Base-by-base conservation (phyloP, 2,329 filamentous ascomycete species). In the Colletotrichum brevisporum region DNA sequence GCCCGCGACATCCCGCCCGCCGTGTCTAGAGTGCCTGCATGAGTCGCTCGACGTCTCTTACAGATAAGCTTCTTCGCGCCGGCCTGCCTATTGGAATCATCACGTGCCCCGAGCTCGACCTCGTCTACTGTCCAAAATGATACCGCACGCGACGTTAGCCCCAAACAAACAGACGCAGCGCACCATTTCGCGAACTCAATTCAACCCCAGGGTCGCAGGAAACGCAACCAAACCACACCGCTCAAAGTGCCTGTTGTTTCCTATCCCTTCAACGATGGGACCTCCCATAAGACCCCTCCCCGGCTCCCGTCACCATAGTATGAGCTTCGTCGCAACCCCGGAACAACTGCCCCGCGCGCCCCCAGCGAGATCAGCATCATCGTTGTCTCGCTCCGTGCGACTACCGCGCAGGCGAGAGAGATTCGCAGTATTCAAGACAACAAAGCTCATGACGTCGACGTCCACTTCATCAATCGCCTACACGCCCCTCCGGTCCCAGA, bases 111-210 rank as follows among this genome's bases (percentile, higher is more conserved):
- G 31, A 36, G 31, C 18, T 18, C n/a, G n/a, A 16, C 45, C 45
- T 48, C 18, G 31, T 36, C 9, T 6, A 15, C 43, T 8, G 52
- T 54, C 31, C 50, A 36, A 36, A 55, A 55, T 55, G 16, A 41
- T 18, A 55, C 52, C 36, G 36, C 52, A 41, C 36, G 52, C 31
- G 52, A 43, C 52, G 31, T 27, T 21, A 43, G 31, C 27, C 31
- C 52, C n/a, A 52, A 52, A 52, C 48, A 21, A 52, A 52, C 48
- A 52, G 48, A 52, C 48, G 21, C 24, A 18, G 18, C 18, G 16
- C 41, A 5, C 41, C 41, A n/a, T 43, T 1, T 43, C 16, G 41
- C 16, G 15, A 55, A 55, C 18, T 55, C 53, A 55, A 55, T 55
- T 55, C 53, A 54, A 27, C 51, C 12, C 10, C 50, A 52, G 15